A percentile compares a stretch with the other conserved stretches of the same genome.
Conservation (phyloP, 768 basidiomycete species). For the Lentinus brumalis region DNA sequence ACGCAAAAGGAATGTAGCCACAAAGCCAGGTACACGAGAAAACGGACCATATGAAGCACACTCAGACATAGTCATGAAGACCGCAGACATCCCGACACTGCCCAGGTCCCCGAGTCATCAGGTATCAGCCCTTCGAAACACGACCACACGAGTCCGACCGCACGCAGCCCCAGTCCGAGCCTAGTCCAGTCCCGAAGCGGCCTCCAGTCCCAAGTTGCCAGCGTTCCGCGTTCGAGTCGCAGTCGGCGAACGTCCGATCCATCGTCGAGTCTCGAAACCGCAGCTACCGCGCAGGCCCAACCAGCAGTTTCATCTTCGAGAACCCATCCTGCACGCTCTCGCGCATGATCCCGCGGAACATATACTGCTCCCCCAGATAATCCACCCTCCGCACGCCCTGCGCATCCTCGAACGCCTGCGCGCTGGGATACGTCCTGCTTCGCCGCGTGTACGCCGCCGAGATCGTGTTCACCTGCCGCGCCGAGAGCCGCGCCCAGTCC, state of each 20-base stretch:
- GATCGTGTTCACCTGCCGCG: constrained; percentile 32
- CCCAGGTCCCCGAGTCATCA: not conserved
- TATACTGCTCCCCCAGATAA: constrained; percentile 36
- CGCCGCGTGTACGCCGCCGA: constrained; percentile 41
- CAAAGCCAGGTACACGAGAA: not conserved
- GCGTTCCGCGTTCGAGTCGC: too few relatives aligned
- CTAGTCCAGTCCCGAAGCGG: not conserved
- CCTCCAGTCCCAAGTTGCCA: not conserved
- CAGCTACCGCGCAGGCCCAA: constrained; percentile 13
- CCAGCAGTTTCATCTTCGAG: constrained; percentile 26
- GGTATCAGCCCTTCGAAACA: not conserved
- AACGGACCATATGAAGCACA: not conserved
- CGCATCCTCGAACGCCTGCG: constrained; percentile 35
- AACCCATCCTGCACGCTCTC: constrained; percentile 23
- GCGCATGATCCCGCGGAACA: constrained; percentile 41
- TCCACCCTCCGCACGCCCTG: constrained; percentile 44
- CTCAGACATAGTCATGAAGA: not conserved
- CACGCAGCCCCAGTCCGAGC: not conserved
- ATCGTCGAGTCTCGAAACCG: not conserved
- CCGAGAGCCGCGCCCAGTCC: constrained; percentile 36
- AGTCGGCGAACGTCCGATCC: too few relatives aligned
- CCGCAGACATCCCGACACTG: not conserved
- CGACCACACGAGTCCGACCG: not conserved
- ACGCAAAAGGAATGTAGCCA: not conserved
- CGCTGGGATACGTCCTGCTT: constrained; percentile 32